Evolutionary conservation across 768 basidiomycete genomes (phyloP), one percentile per base, ranked within the genome.

Genomic region (Coprinellus micaceus): DNA sequence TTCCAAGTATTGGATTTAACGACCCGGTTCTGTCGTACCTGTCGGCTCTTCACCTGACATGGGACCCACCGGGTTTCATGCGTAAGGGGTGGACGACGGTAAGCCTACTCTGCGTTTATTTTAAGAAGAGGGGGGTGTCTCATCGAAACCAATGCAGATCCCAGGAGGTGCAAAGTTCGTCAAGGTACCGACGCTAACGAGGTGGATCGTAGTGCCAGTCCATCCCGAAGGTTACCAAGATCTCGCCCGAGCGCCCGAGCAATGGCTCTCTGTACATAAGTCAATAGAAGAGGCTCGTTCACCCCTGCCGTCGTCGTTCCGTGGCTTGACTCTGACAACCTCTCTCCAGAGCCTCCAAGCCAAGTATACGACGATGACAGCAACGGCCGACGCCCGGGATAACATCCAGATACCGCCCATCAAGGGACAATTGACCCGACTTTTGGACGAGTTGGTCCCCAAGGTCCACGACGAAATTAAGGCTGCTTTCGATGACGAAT

Each of bases 211-310:
- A 2, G 48, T 55, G 2, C 36, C 50, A 7, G 45, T 37, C 21
- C 40, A 66, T 1, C 62, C 62, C n/a, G 47, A 62, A 21, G 43
- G 65, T 17, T 55, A 71, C 1, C 69, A 70, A 21, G 73, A 73
- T 17, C 46, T 74, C 10, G 62, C 67, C 12, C 69, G 65, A 52
- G 70, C 73, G 10, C 61, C 67, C 9, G 66, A 71, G 29, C 64
- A 71, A 30, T 63, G 64, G 7, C 58, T 74, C 10, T 69, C 67
- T 1, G 65, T 66, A 21, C 58, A 58, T 11, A 64, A 67, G 54
- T 66, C 69, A 0, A 59, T 63, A 11, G 61, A 64, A 36, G 67
- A 72, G 57, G 72, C 72, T 28, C 9, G 48, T 43, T 17, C 40
- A n/a, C n/a, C n/a, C n/a, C n/a, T n/a, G n/a, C n/a, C n/a, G n/a